Evolutionary conservation across 495 filamentous ascomycete species (phyloP).

Genomic region (Annulohypoxylon moriforme): DNA sequence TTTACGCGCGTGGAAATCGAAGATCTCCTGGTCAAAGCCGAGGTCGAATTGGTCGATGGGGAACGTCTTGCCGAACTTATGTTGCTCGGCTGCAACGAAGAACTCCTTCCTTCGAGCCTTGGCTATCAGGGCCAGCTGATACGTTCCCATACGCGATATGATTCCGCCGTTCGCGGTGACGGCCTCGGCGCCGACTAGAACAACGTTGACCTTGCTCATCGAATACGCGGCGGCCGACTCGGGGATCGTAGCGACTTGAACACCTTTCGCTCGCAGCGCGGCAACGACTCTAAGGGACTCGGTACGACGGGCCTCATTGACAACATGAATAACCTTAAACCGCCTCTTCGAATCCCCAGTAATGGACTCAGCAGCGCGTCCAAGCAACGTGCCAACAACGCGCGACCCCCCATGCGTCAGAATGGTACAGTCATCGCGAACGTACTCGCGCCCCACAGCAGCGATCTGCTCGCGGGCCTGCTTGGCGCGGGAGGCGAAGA

Average conservation of each 20-base stretch:
- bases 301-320: constrained; percentile 58
- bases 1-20: constrained; percentile 43
- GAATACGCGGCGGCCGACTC: constrained; percentile 85
- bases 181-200: constrained; percentile 93
- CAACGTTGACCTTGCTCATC: constrained; percentile 81
- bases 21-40: constrained; percentile 53
- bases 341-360: constrained; percentile 65
- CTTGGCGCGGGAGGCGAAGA: constrained; percentile 91
- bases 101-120: constrained; percentile 82
- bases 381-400: constrained; percentile 81
- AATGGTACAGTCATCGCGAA: constrained; percentile 79
- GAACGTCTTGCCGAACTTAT: constrained; percentile 86
- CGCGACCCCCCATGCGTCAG: constrained; percentile 89
- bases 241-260: constrained; percentile 86
- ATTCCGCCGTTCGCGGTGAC: constrained; percentile 95
- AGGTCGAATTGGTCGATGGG: constrained; percentile 83
- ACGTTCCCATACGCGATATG: constrained; percentile 89
- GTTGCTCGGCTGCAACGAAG: constrained; percentile 92
- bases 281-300: constrained; percentile 65
- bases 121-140: constrained; percentile 86
- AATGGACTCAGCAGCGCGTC: constrained; percentile 73
- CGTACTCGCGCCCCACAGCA: constrained; percentile 76
- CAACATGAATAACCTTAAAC: constrained; percentile 89
- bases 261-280: constrained; percentile 74
- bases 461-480: constrained; percentile 85